Conservation (phyloP, 805 yeast genomes). For the Saturnispora quitensis region DNA sequence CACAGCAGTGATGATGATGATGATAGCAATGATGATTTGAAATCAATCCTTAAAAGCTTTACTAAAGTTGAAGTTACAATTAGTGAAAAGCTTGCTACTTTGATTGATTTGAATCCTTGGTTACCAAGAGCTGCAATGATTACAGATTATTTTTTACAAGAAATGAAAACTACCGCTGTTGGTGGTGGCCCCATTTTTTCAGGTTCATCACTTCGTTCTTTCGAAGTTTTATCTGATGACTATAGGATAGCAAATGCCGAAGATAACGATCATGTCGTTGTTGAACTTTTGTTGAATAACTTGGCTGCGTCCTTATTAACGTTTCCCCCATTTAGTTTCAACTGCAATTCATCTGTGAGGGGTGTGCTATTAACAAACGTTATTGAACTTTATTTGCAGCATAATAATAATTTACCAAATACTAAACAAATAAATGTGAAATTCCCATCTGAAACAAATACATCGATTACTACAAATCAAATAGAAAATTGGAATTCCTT, state of each 20-base stretch:
- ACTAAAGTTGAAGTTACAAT: slow-evolving; percentile 7
- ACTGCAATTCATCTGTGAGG: not conserved
- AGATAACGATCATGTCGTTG: not conserved
- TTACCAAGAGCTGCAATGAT: slow-evolving; percentile 7
- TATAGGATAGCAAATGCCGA: not conserved
- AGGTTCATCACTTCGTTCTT: not conserved
- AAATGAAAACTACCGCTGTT: not conserved
- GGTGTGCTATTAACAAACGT: slow-evolving; percentile 1
- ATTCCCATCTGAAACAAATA: not conserved
- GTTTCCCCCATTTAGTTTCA: not conserved
- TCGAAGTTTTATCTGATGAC: not conserved
- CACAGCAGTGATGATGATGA: too few species aligned
- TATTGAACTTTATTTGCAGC: slow-evolving; percentile 5
- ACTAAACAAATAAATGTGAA: not conserved
- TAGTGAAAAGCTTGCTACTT: slow-evolving; percentile 1
- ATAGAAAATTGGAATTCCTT: not conserved
- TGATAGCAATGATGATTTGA: slow-evolving; percentile 15
- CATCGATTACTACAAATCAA: not conserved
- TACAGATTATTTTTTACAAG: not conserved
- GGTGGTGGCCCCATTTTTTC: not conserved
- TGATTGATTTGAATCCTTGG: slow-evolving; percentile 7
- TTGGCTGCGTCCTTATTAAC: slow-evolving; percentile 8
- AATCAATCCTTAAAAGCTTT: slow-evolving; percentile 21
- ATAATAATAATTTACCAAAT: not conserved
- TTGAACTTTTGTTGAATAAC: slow-evolving; percentile 1